A percentile compares a stretch with the other conserved stretches of the same genome.
These are phyloP conservation scores for Raphanus raphanistrum DNA, from an alignment of 345 rosid species.

Conservation along the genomic window DNA sequence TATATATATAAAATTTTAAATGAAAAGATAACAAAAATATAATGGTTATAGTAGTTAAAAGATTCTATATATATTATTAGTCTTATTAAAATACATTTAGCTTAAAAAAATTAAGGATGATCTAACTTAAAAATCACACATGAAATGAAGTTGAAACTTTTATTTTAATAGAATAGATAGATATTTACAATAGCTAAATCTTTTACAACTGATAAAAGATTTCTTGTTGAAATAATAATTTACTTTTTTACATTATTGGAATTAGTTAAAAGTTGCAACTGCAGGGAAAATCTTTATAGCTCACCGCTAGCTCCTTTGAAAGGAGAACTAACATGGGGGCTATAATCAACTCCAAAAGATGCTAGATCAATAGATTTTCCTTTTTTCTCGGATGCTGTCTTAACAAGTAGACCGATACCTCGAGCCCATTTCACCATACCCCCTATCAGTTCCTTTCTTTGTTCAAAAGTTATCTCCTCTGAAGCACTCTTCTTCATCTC, in stretches of 20 bases:
- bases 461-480: slow-evolving; percentile 24
- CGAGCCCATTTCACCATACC: slow-evolving; percentile 26
- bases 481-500: slow-evolving; percentile 16
- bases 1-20: too few relatives aligned
- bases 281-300: not conserved
- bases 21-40: too few relatives aligned
- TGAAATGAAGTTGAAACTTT: too few relatives aligned
- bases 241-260: not conserved
- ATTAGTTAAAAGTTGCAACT: not conserved
- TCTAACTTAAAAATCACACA: too few relatives aligned
- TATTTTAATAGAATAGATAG: not conserved
- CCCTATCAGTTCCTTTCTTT: slow-evolving; percentile 6
- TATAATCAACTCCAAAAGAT: slow-evolving; percentile 28
- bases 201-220: not conserved
- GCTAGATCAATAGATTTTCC: slow-evolving; percentile 22
- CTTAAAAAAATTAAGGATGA: too few relatives aligned
- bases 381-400: slow-evolving; percentile 12
- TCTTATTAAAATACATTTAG: too few relatives aligned
- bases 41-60: too few relatives aligned
- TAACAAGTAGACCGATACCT: slow-evolving; percentile 13
- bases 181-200: not conserved
- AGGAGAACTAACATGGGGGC: not conserved
- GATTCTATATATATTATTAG: too few relatives aligned
- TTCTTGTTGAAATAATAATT: not conserved
- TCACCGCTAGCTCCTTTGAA: not conserved